phyloP scores from a whole-genome alignment of 345 rosid genomes.

The Carallia brachiata region DNA sequence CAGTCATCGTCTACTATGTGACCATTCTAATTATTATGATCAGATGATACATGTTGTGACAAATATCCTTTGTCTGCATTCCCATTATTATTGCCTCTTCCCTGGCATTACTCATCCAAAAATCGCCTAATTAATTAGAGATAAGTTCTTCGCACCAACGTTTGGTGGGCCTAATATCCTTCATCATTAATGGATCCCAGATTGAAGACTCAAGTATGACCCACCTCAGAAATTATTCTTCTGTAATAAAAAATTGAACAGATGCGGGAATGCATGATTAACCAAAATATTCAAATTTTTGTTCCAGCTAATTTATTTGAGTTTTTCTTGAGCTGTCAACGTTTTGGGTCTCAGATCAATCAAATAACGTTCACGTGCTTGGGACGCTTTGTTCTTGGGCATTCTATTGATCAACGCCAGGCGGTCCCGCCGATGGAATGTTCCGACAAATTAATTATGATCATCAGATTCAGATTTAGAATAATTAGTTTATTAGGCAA shows the following conservation, averaged over 20 bases:
- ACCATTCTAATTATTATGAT: slow-evolving; percentile 29
- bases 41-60: slow-evolving; percentile 28
- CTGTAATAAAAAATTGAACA: slow-evolving; percentile 21
- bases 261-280: slow-evolving; percentile 13
- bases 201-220: neutral
- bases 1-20: slow-evolving; percentile 28
- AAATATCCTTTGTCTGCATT: slow-evolving; percentile 44
- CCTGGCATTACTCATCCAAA: slow-evolving; percentile 16
- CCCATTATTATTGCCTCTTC: slow-evolving; percentile 34
- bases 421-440: slow-evolving; percentile 3
- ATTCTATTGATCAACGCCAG: neutral
- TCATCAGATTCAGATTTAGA: no score
- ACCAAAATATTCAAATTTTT: neutral
- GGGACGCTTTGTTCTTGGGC: slow-evolving; percentile 22
- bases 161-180: slow-evolving; percentile 11
- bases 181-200: slow-evolving; percentile 21
- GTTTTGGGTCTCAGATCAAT: slow-evolving; percentile 18
- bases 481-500: no score
- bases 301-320: slow-evolving; percentile 14
- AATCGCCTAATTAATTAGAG: slow-evolving; percentile 1
- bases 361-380: slow-evolving; percentile 23
- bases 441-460: neutral
- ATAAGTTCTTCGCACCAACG: neutral
- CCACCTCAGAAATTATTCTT: slow-evolving; percentile 17
- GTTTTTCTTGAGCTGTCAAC: slow-evolving; percentile 10